Evolutionary conservation across 2,329 filamentous ascomycete genomes (phyloP), one percentile per base, ranked within the genome.

Genomic region (Calonectria pseudoreteaudii): DNA sequence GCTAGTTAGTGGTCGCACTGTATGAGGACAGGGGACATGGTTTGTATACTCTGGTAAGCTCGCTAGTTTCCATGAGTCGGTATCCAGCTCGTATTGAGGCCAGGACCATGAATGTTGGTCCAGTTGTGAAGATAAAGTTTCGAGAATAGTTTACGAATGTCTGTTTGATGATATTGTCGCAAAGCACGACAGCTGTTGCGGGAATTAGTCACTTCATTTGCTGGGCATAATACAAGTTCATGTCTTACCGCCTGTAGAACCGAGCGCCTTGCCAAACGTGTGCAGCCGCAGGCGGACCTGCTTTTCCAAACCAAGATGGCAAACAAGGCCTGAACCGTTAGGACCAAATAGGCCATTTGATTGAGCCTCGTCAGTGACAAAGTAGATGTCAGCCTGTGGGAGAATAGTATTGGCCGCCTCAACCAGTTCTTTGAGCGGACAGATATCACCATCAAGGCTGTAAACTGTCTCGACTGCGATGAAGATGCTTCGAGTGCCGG

Each of bases 361-460:
- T 11, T 91, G 90, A 0, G 90, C 90, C 74, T 92, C 90, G 74
- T 92, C 90, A 0, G 91, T 85, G 16, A 91, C 81, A 38, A 91
- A 86, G 74, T 90, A 86, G 3, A 84, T 86, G 74, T 86, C 86
- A 0, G 82, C 85, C 0, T 69, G 41, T 1, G 80, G 81, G 9
- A 83, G 82, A 0, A 85, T n/a, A 14, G 85, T 81, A 13, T 85
- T 80, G 2, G 82, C 82, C 13, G 80, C 72, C 0, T 84, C 75
- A 1, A 88, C 75, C 8, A 88, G 76, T 36, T 86, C 84, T 23
- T 70, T 49, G 11, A 88, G 68, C 0, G 86, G 86, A 38, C 82
- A 83, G 0, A 87, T 60, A 71, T 88, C 87, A 1, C 87, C 87
- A 66, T 88, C 86, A 86, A 88, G 88, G 71, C 86, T 87, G 74